These are phyloP conservation scores for Pyrenopolyporus hunteri DNA, from an alignment of 495 filamentous ascomycete genomes.

Conservation along the genomic window DNA sequence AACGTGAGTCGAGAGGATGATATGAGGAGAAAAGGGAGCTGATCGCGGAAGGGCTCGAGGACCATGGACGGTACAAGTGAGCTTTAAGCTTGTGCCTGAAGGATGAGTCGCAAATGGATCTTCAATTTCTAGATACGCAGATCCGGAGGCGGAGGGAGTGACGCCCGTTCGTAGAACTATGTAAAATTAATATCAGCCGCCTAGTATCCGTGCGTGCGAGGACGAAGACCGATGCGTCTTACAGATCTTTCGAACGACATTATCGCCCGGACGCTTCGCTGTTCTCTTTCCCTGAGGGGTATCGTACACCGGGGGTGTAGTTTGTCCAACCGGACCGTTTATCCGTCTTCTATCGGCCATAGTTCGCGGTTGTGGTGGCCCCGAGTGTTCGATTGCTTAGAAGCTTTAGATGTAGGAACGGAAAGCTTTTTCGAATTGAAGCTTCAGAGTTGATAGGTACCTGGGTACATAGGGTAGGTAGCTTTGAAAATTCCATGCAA, in stretches of 20 bases:
- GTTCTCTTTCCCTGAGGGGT: slow-evolving; percentile 43
- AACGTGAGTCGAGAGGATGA: slow-evolving; percentile 87
- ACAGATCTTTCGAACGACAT: slow-evolving; percentile 84
- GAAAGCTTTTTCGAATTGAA: too few species aligned
- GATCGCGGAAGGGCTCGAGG: slow-evolving; percentile 89
- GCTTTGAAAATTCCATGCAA: slow-evolving; percentile 27
- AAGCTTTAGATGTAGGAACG: slow-evolving; percentile 6
- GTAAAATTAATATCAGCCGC: slow-evolving; percentile 3
- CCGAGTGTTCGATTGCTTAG: slow-evolving; percentile 13
- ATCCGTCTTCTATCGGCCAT: slow-evolving; percentile 91
- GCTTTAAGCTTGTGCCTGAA: slow-evolving; percentile 72
- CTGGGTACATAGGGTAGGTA: too few species aligned
- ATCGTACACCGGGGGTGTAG: slow-evolving; percentile 73
- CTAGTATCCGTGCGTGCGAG: not conserved
- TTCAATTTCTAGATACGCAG: slow-evolving; percentile 89
- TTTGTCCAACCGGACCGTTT: slow-evolving; percentile 83
- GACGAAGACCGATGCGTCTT: slow-evolving; percentile 43
- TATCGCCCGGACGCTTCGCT: slow-evolving; percentile 57
- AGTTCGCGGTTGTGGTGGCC: slow-evolving; percentile 23
- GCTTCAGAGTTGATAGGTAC: too few species aligned
- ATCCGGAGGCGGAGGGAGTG: slow-evolving; percentile 91
- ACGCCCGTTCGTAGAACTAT: slow-evolving; percentile 89
- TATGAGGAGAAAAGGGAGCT: slow-evolving; percentile 85
- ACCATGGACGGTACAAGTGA: slow-evolving; percentile 91
- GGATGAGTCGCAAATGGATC: slow-evolving; percentile 57